Evolutionary conservation across 345 rosid genomes (phyloP), one percentile per base, ranked within the genome.

Genomic region (Populus nigra): DNA sequence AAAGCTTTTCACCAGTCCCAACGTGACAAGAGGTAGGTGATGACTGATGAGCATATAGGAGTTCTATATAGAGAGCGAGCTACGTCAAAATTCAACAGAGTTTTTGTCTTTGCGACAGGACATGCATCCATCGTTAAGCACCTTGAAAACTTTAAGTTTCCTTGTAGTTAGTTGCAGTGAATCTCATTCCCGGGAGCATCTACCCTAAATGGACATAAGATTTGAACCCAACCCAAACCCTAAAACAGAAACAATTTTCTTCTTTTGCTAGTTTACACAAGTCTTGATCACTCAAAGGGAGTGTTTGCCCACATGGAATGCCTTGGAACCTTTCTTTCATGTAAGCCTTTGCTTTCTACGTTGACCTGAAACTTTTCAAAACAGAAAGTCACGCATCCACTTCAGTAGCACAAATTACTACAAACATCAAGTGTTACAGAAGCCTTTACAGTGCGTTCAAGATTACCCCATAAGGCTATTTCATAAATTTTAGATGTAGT

Each of bases 301-400:
- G 93, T 86, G 78, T 77, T 88, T 75, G 89, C 86, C 89, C 89
- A 86, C 69, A 88, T 83, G 74, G 89, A 92, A 82, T 84, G 89
- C 90, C 92, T 89, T 76, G 92, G 88, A 76, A 85, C 88, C 89
- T 91, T 92, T 84, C 88, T 87, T 79, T 89, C 94, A 77, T 87
- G 86, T 85, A 88, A 86, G 61, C 84, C 88, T 83, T 88, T 90
- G 86, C 85, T 89, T 79, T 89, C 88, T 75, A 75, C 88, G 80
- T 85, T 86, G 71, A 82, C 94, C 97, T 89, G 91, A 83, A 84
- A 80, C 36, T 41, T 76, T 63, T 76, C 72, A 45, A 57, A 62
- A 78, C 81, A 85, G 76, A 81, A 83, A 75, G 74, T 73, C 78
- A 78, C 76, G 82, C 83, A 67, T 65, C 85, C 77, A 75, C 75